phyloP scores from a whole-genome alignment of 1,284 basidiomycete species.

The Cryptococcus sp. region DNA sequence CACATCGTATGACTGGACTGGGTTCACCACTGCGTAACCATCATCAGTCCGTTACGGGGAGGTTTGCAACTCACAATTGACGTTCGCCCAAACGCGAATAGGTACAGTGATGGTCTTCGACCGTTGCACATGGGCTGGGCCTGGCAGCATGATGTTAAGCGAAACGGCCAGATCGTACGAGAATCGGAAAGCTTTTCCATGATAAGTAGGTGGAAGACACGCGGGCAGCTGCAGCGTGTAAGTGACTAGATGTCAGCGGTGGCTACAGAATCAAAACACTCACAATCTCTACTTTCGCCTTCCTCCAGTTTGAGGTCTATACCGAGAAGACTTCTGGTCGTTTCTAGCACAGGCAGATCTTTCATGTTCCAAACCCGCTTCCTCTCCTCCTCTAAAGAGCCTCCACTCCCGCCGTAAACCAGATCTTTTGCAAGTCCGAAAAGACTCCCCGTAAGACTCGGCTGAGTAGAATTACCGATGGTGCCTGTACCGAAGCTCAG shows the following conservation, averaged over 20 bases:
- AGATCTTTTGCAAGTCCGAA: conserved; percentile 51
- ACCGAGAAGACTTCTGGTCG: conserved; percentile 44
- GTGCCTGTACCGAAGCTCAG: conserved; percentile 50
- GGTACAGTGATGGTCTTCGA: conserved; percentile 44
- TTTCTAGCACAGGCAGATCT: conserved; percentile 53
- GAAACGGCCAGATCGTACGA: conserved; percentile 87
- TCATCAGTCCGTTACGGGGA: background rate
- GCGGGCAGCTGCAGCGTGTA: conserved; percentile 75
- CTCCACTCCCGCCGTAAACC: conserved; percentile 42
- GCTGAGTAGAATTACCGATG: conserved; percentile 45
- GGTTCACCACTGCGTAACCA: conserved; percentile 21
- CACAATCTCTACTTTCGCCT: conserved; percentile 47
- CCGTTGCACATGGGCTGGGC: conserved; percentile 37
- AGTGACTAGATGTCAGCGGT: conserved; percentile 60
- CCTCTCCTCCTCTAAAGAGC: conserved; percentile 51
- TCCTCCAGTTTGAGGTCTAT: conserved; percentile 49
- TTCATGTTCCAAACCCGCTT: conserved; percentile 52
- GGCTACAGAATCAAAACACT: conserved; percentile 20
- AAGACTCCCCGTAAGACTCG: conserved; percentile 52
- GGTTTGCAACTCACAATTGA: conserved; percentile 6
- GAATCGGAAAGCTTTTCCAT: conserved; percentile 78
- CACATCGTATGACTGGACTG: conserved; percentile 44
- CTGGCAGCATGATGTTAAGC: conserved; percentile 41
- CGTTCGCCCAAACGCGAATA: conserved; percentile 48
- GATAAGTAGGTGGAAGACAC: conserved; percentile 84